A percentile compares a stretch with the other conserved stretches of the same genome.
Conservation (phyloP, 169 alveolate genomes). For the Plasmodium relictum region DNA sequence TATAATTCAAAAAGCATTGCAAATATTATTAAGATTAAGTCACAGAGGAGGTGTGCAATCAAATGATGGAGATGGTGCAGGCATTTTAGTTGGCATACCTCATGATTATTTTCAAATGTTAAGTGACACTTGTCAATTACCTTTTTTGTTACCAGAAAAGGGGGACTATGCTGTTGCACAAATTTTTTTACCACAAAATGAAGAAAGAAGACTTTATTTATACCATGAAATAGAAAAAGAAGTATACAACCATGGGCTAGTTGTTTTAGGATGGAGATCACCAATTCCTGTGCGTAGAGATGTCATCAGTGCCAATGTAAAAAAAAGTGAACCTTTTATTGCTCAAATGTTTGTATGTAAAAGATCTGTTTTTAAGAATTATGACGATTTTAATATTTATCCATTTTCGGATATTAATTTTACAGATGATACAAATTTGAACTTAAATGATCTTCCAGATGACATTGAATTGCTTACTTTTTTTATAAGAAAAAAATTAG, state of each 20-base stretch:
- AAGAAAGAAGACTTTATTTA: slow-evolving; percentile 66
- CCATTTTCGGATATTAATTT: slow-evolving; percentile 67
- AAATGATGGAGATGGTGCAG: slow-evolving; percentile 83
- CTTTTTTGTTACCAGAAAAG: slow-evolving; percentile 76
- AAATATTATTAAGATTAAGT: slow-evolving; percentile 78
- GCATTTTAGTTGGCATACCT: slow-evolving; percentile 69
- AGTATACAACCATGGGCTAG: slow-evolving; percentile 64
- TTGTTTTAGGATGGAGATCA: slow-evolving; percentile 83
- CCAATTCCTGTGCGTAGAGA: slow-evolving; percentile 81
- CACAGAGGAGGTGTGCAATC: slow-evolving; percentile 85
- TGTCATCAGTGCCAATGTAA: slow-evolving; percentile 80
- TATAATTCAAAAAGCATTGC: slow-evolving; percentile 80
- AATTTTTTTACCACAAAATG: slow-evolving; percentile 78
- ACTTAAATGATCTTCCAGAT: slow-evolving; percentile 52
- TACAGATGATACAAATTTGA: slow-evolving; percentile 64
- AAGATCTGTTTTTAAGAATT: slow-evolving; percentile 73
- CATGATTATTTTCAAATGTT: slow-evolving; percentile 77
- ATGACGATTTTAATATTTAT: slow-evolving; percentile 66
- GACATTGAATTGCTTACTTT: slow-evolving; percentile 68
- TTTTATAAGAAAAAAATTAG: slow-evolving; percentile 74
- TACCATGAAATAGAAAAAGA: slow-evolving; percentile 52
- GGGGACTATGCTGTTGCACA: slow-evolving; percentile 82
- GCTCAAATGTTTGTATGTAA: slow-evolving; percentile 81
- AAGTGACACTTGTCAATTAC: slow-evolving; percentile 78
- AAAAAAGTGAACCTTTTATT: slow-evolving; percentile 83